A percentile compares a stretch with the other conserved stretches of the same genome.
These are phyloP conservation scores for Globisporangium nunn DNA, from an alignment of 352 stramenopile species.

Conservation along the genomic window DNA sequence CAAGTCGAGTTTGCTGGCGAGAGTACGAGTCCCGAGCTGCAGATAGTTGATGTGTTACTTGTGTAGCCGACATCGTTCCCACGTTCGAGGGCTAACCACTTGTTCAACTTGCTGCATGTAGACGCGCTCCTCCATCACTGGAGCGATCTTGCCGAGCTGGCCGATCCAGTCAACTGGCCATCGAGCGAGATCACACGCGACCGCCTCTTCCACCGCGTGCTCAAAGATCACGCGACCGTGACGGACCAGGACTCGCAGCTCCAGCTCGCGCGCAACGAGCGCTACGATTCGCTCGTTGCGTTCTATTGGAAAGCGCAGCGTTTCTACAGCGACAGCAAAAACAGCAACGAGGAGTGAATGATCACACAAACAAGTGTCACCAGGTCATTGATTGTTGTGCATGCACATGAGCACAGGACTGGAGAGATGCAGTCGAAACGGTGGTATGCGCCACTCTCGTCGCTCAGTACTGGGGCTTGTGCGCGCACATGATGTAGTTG, in stretches of 20 bases:
- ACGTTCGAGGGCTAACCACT: background rate
- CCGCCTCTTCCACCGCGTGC: constrained; percentile 57
- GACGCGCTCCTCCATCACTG: constrained; percentile 58
- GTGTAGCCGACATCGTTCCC: constrained; percentile 1
- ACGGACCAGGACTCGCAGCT: constrained; percentile 36
- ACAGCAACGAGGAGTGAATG: constrained; percentile 1
- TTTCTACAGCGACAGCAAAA: constrained; percentile 18
- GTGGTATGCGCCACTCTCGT: too few species aligned
- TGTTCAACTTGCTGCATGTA: constrained; percentile 10
- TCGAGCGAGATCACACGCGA: constrained; percentile 30
- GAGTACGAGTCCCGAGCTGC: constrained; percentile 25
- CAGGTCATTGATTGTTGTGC: background rate
- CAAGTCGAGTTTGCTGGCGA: constrained; percentile 57
- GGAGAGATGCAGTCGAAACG: background rate
- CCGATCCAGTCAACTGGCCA: constrained; percentile 49
- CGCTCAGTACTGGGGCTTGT: constrained; percentile 37
- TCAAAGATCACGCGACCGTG: constrained; percentile 52
- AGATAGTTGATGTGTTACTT: background rate
- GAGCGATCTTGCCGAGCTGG: constrained; percentile 43
- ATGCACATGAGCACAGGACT: too few species aligned
- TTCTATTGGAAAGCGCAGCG: constrained; percentile 30
- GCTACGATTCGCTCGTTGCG: constrained; percentile 38
- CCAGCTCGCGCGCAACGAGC: constrained; percentile 37
- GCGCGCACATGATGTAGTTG: constrained; percentile 82
- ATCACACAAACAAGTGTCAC: background rate